Evolutionary conservation across 1,139 yeast genomes (phyloP), one percentile per base, ranked within the genome.

Genomic region (Yamadazyma diospyri): DNA sequence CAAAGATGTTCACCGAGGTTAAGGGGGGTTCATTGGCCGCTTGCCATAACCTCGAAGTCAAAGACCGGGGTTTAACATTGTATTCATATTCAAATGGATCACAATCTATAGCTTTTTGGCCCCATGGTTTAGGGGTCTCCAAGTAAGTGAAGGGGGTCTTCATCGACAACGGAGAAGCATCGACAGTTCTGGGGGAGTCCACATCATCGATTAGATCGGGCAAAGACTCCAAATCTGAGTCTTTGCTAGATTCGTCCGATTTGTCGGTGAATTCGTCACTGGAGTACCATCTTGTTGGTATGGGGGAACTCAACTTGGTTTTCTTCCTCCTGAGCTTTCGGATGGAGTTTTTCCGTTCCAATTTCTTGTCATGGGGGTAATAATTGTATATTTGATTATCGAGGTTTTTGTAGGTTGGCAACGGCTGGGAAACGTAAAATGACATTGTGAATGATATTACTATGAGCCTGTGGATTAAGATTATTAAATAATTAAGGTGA

Each of bases 1-100:
- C 67, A 49, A 87, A 81, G 5, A 87, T 81, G 15, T 64, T 60
- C 36, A 71, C 75, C 9, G 16, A n/a, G 7, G 11, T 13, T 4
- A 4, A 3, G 7, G 21, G 16, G 4, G 2, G 4, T 10, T 12
- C 18, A 31, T 25, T 13, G 16, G 3, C n/a, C n/a, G 5, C 10
- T 23, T 25, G 16, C 18, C 11, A 26, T 13, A 23, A 23, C 12
- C 12, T 11, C 9, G 13, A 12, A 23, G 10, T 14, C 4, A 11
- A 11, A 4, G 25, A 11, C 13, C 9, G 9, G 9, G 14, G 9
- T 12, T 19, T 18, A 7, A 15, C 12, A 5, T 17, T 6, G 12
- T 11, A 11, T 8, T 6, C 16, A 16, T 11, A 4, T 22, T 28
- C 24, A 6, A 14, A 10, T 7, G 4, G 4, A 20, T 18, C 25